Percentiles rank a stretch among this genome's conserved stretches.
Evolutionary conservation across 2,329 filamentous ascomycete species (phyloP).

Genomic region (Blastomyces gilchristii): DNA sequence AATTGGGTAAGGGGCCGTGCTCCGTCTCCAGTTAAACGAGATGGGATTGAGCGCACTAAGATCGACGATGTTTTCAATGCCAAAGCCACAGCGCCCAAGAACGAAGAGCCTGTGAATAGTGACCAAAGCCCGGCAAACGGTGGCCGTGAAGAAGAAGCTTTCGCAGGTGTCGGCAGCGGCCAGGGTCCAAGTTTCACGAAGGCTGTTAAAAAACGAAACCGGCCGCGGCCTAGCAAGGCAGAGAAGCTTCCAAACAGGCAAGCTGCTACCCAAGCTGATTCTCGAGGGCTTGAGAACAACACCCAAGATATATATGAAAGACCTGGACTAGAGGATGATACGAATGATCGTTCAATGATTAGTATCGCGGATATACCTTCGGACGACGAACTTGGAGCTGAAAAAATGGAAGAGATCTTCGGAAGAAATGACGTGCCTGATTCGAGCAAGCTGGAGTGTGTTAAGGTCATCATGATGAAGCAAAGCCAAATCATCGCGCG

Average conservation of each 20-base stretch:
- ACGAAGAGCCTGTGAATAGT: not conserved
- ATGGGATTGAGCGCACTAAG: not conserved
- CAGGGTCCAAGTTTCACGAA: not conserved
- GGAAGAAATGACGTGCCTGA: not conserved
- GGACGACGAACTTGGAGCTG: not conserved
- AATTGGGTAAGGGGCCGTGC: not conserved
- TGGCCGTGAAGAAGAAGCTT: not conserved
- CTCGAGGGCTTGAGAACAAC: not conserved
- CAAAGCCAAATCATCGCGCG: not conserved
- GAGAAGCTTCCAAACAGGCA: not conserved
- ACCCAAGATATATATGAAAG: not conserved
- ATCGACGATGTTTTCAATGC: not conserved
- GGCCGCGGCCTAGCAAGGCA: not conserved
- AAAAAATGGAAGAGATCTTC: not conserved
- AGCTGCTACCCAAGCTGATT: not conserved
- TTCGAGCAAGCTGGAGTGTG: not conserved
- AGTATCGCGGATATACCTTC: not conserved
- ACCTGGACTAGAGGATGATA: not conserved
- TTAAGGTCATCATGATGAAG: not conserved
- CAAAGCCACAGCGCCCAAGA: not conserved
- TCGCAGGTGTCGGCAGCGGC: not conserved
- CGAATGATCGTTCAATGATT: not conserved
- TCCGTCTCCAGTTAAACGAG: not conserved
- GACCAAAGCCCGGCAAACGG: not conserved
- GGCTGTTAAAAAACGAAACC: not conserved